phyloP scores from a whole-genome alignment of 768 basidiomycete species.

The Kondoa malvinella region DNA sequence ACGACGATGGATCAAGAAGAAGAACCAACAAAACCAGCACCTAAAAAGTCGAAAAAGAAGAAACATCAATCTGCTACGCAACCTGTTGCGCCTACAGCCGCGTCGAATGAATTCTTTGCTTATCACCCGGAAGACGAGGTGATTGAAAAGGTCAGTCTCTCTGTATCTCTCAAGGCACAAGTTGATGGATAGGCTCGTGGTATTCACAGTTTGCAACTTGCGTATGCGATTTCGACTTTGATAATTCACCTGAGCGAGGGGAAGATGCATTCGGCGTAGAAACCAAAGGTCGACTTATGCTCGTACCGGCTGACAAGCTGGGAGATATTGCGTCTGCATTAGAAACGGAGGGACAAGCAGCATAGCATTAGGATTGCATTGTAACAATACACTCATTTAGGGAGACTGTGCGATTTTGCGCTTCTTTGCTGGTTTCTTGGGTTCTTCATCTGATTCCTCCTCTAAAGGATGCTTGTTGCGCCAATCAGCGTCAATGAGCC shows the following conservation, averaged over 20 bases:
- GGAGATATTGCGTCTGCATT: constrained; percentile 15
- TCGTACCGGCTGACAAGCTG: constrained; percentile 21
- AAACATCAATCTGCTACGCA: constrained; percentile 32
- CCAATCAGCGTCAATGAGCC: constrained; percentile 4
- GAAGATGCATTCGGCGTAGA: constrained; percentile 27
- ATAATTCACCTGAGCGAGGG: constrained; percentile 15
- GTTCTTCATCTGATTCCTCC: neutral
- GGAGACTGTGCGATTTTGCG: constrained; percentile 2
- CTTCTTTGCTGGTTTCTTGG: neutral
- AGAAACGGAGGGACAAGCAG: constrained; percentile 11
- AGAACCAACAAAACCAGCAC: constrained; percentile 28
- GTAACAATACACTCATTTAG: neutral
- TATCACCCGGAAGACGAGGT: constrained; percentile 78
- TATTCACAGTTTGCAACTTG: constrained; percentile 3
- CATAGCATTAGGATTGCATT: neutral
- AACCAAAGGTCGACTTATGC: constrained; percentile 22
- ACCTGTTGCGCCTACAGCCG: constrained; percentile 29
- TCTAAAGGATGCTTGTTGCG: neutral
- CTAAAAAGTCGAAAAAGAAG: constrained; percentile 36
- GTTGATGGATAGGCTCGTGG: neutral
- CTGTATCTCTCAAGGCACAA: neutral
- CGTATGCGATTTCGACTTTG: constrained; percentile 16
- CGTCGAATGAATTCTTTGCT: constrained; percentile 39
- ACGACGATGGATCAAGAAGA: constrained; percentile 30
- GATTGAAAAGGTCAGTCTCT: constrained; percentile 45